A percentile compares a stretch with the other conserved stretches of the same genome.
phyloP scores from a whole-genome alignment of 768 basidiomycete genomes.

The Suillus hirtellus region DNA sequence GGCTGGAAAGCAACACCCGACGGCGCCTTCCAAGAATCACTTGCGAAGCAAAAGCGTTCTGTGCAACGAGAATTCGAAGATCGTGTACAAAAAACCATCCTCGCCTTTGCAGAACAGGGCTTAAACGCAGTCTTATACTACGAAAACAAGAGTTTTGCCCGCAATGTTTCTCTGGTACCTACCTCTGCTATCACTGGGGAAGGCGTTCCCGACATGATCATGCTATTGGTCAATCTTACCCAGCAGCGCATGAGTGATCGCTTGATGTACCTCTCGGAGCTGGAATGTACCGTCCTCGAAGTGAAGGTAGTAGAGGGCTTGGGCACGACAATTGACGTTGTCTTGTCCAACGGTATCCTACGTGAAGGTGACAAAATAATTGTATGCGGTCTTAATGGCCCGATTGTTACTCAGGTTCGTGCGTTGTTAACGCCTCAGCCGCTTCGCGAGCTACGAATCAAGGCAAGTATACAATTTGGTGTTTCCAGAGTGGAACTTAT shows the following conservation, averaged over 20 bases:
- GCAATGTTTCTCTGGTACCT: slow-evolving; percentile 94
- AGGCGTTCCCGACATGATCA: slow-evolving; percentile 99
- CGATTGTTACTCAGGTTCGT: slow-evolving; percentile 92
- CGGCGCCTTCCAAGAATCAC: slow-evolving; percentile 88
- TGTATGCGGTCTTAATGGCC: slow-evolving; percentile 94
- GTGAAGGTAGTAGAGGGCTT: slow-evolving; percentile 98
- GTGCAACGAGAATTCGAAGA: slow-evolving; percentile 94
- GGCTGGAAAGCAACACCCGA: slow-evolving; percentile 92
- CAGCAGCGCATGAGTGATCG: slow-evolving; percentile 97
- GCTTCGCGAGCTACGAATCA: slow-evolving; percentile 90
- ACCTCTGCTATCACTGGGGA: slow-evolving; percentile 98
- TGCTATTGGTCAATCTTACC: slow-evolving; percentile 95
- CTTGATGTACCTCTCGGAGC: slow-evolving; percentile 96
- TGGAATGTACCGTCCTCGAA: slow-evolving; percentile 97
- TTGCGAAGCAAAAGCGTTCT: slow-evolving; percentile 74
- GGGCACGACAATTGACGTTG: slow-evolving; percentile 96
- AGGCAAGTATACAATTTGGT: slow-evolving; percentile 50
- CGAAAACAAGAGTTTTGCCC: slow-evolving; percentile 93
- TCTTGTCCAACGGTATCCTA: slow-evolving; percentile 91
- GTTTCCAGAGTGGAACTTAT: slow-evolving; percentile 9
- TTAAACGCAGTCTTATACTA: slow-evolving; percentile 95
- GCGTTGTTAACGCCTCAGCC: slow-evolving; percentile 96
- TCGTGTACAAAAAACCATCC: slow-evolving; percentile 76
- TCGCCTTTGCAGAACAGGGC: slow-evolving; percentile 98
- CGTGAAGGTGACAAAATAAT: slow-evolving; percentile 93